These are phyloP conservation scores for Hyaloperonospora brassicae DNA, from an alignment of 352 stramenopile species.

Conservation along the genomic window DNA sequence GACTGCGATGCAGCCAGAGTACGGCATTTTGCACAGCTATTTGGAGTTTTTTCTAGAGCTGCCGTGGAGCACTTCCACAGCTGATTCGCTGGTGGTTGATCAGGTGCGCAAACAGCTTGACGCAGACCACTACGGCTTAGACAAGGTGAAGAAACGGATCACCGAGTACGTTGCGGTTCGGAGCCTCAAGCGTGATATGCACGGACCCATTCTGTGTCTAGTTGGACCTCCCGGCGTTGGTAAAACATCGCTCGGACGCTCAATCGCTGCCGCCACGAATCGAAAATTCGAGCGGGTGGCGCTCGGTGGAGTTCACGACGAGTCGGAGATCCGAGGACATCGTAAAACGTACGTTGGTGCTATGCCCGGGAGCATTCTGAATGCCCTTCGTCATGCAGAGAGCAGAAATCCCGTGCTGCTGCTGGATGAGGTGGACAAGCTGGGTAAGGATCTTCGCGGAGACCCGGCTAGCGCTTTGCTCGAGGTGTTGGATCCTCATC, in stretches of 20 bases:
- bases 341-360: constrained; percentile 84
- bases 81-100: constrained; percentile 50
- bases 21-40: constrained; percentile 74
- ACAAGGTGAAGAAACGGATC: constrained; percentile 83
- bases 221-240: constrained; percentile 77
- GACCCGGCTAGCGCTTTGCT: constrained; percentile 64
- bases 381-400: constrained; percentile 63
- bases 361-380: constrained; percentile 80
- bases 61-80: constrained; percentile 48
- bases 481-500: constrained; percentile 81
- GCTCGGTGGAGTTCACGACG: constrained; percentile 72
- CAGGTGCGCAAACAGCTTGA: constrained; percentile 59
- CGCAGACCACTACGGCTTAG: constrained; percentile 70
- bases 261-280: constrained; percentile 64
- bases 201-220: constrained; percentile 84
- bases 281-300: constrained; percentile 71
- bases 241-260: constrained; percentile 80
- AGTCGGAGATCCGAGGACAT: constrained; percentile 80
- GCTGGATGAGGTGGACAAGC: constrained; percentile 85
- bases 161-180: constrained; percentile 82
- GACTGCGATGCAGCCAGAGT: constrained; percentile 69
- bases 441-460: constrained; percentile 64
- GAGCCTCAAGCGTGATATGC: constrained; percentile 73
- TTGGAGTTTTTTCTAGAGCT: constrained; percentile 74
- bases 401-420: constrained; percentile 73